Base-by-base conservation (phyloP, 139 green algal genomes). In the Yamagishiella unicocca region DNA sequence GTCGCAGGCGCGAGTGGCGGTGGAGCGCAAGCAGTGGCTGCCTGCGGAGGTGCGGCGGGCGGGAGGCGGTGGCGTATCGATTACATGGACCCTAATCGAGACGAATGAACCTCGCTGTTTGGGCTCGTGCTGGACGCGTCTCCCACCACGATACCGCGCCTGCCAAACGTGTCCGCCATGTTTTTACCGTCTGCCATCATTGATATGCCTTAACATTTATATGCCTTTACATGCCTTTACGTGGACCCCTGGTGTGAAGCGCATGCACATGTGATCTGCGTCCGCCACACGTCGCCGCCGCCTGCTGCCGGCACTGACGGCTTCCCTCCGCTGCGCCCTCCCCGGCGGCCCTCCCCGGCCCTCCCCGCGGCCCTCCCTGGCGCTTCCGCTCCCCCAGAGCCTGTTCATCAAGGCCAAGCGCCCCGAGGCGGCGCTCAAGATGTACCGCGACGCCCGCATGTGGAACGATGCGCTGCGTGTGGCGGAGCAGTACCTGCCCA, bases 381-480 rank as follows among this genome's bases (percentile, higher is more conserved):
- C 19, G 19, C 19, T 22, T 37, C 64, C 64, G 24, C 40, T 42
- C 17, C 9, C 70, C 10, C 77, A 84, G 78, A 43, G 80, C 21
- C 76, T 96, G 70, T 97, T 91, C 88, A 81, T 97, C 43, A 91
- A 93, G 58, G 96, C 94, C 72, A 95, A 96, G 87, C 87, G 90
- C 21, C 94, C 96, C 29, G 95, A 97, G 75, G 68, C 89, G n/a
- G 96, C 95, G 25, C 87, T 97, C 43, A 84, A 92, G 62, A 97
- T 98, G 95, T 98, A 96, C 93, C 66, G 90, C 29, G 76, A 91
- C 37, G 81, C 80, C n/a, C 82, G 86, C 62, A 87, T 93, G 91
- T 98, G 93, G 94, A 90, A 96, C 58, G 94, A 96, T 29, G 96
- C 96, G n/a, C 87, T 98, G 87, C 92, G 95, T 61, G 46, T 98